These are phyloP conservation scores for Penicillium pancosmium DNA, from an alignment of 495 filamentous ascomycete species.

Conservation along the genomic window DNA sequence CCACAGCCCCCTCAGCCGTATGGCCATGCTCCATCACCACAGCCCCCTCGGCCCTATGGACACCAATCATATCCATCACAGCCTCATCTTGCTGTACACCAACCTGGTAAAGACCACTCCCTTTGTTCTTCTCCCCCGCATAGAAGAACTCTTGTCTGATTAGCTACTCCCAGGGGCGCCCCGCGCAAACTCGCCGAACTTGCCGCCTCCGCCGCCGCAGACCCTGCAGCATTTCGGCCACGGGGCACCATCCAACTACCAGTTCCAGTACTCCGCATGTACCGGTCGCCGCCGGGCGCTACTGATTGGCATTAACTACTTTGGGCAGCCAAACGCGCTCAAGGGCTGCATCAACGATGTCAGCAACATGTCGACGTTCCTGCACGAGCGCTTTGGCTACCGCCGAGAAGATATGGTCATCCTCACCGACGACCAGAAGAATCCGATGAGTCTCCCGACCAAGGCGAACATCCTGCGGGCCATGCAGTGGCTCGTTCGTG, in stretches of 20 bases:
- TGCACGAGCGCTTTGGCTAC: conserved; percentile 84
- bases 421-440: conserved; percentile 93
- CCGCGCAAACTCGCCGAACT: conserved; percentile 22
- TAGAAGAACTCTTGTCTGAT: conserved; percentile 16
- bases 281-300: conserved; percentile 89
- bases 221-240: conserved; percentile 63
- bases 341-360: conserved; percentile 98
- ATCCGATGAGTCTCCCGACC: conserved; percentile 91
- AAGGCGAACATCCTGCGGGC: conserved; percentile 93
- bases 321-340: conserved; percentile 84
- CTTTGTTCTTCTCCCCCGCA: conserved; percentile 4
- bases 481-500: conserved; percentile 98
- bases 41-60: conserved; percentile 19
- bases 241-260: conserved; percentile 77
- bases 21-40: conserved; percentile 21
- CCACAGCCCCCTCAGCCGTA: conserved; percentile 11
- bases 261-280: conserved; percentile 89
- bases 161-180: conserved; percentile 12
- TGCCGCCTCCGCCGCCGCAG: conserved; percentile 44
- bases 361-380: conserved; percentile 90
- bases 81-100: conserved; percentile 8
- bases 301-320: conserved; percentile 97
- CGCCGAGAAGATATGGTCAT: conserved; percentile 98
- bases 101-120: background rate
- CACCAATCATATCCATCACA: conserved; percentile 16